These are phyloP conservation scores for Daphne laureola DNA, from an alignment of 441 rosid genomes.

Conservation along the genomic window DNA sequence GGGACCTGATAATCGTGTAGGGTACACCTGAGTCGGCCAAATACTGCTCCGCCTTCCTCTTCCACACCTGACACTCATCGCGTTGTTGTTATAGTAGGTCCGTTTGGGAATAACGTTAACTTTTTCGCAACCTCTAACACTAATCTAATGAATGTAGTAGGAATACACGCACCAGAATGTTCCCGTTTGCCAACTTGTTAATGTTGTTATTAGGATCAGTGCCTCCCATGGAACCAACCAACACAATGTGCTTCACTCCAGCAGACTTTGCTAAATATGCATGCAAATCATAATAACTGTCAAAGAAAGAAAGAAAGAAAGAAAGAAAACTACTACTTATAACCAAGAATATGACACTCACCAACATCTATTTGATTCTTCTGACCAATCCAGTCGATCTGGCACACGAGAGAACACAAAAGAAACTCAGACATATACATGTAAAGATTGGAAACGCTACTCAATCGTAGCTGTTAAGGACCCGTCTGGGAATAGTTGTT, in stretches of 20 bases:
- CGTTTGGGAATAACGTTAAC: too few relatives aligned
- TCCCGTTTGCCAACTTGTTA: constrained; percentile 81
- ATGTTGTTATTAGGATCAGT: constrained; percentile 57
- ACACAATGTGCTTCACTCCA: constrained; percentile 79
- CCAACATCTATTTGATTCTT: constrained; percentile 91
- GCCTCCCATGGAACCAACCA: constrained; percentile 93
- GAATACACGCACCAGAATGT: constrained; percentile 55
- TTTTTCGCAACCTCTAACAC: too few relatives aligned
- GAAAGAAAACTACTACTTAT: too few relatives aligned
- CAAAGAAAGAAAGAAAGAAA: constrained; percentile 9
- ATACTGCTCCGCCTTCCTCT: constrained; percentile 90
- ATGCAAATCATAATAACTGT: constrained; percentile 17
- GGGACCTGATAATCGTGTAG: constrained; percentile 77
- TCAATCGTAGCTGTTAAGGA: too few relatives aligned
- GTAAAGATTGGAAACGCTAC: too few relatives aligned
- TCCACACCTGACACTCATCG: constrained; percentile 62
- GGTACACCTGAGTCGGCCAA: constrained; percentile 77
- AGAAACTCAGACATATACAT: not conserved
- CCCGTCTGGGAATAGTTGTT: too few relatives aligned
- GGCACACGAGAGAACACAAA: constrained; percentile 9
- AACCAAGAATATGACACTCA: constrained; percentile 14
- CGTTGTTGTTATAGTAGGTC: constrained; percentile 2
- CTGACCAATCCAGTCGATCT: constrained; percentile 94
- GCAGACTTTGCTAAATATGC: constrained; percentile 69
- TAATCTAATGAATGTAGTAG: not conserved